Evolutionary conservation across 78 protist species (phyloP), one percentile per base, ranked within the genome.

Genomic region (Cyanophora paradoxa): DNA sequence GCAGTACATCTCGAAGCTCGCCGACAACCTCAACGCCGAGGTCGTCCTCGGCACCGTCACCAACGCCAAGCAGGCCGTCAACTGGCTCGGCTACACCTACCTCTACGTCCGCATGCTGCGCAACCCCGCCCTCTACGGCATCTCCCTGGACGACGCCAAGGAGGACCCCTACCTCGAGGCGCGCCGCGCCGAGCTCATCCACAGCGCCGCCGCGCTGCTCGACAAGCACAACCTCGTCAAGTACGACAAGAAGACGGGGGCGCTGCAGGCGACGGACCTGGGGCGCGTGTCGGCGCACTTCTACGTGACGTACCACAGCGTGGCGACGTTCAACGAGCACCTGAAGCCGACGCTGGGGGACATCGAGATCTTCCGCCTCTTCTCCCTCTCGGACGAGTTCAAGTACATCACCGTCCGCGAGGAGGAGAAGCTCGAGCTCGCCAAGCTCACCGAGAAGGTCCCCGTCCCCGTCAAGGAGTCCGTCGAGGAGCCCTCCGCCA

Each of bases 1-100:
- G n/a, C 99, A 94, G 65, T 67, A 92, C 26, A 28, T 95, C 31
- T 1, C 41, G n/a, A 46, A 76, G 3, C 72, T 98, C 31, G 68
- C 92, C 3, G 99, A 98, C 76, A 79, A 74, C 31, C 81, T 98
- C 36, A 96, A 96, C 71, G 99, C 99, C 8, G 99, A 97, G 67
- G 80, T 98, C n/a, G 97, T 91, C 0, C 58, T 88, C 1, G 99
- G 98, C 8, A 83, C 92, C 26, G 91, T 98, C 30, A 64, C 64
- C 50, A 82, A 6, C 24, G 80, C 75, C 14, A n/a, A 31, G 22
- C 98, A 96, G n/a, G 99, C 94, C 6, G 85, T 82, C 40, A 36
- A 50, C 20, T 98, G 98, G 99, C 92, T 97, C 11, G 85, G 89
- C 2, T 98, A 94, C 70, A 95, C 99, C 11, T 97, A 97, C 78